Base-by-base conservation (phyloP, 306 rosid genomes). In the Prinsepia uniflora region DNA sequence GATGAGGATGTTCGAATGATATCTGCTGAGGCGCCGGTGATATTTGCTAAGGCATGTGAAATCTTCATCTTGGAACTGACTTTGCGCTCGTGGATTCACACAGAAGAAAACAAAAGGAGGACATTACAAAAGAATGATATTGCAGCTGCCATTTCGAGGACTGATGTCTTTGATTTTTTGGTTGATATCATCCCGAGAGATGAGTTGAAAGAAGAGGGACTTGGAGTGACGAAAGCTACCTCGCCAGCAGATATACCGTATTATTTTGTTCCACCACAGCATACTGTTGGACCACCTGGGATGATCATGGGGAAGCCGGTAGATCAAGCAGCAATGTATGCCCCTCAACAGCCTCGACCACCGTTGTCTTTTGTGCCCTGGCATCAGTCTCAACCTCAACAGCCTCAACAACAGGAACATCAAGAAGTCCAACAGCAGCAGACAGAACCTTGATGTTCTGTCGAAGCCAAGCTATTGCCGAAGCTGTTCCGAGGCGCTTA, bases 1-100 rank as follows among this genome's bases (percentile, higher is more conserved):
- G 96, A 90, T 75, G 95, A 86, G 85, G 96, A 90, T 73, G 96
- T 90, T 12, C 82, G 92, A 53, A 86, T 88, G 96, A 86, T 91
- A 54, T 88, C 96, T 3, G 88, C 92, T 1, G 96, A 91, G 80
- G 97, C 96, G 53, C 92, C 96, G 0, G 96, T 86, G 48, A 70
- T 91, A 73, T 88, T 91, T 68, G 96, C 92, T 8, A 90, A 88
- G 78, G 96, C 96, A 43, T 88, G 95, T 41, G 96, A 90, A 73
- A 84, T 90, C 87, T 88, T 88, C 81, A 83, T 82, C 78, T 73
- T 88, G 76, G 97, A 91, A 84, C 61, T 90, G 80, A 90, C 96
- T 66, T 57, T 90, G 82, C 86, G 96, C 7, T 88, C 96, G 2
- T 88, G 96, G 96, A 86, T 88, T 67, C 95, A 88, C 78, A 83